phyloP scores from a whole-genome alignment of 2,329 filamentous ascomycete genomes.

The Microdochium trichocladiopsis region DNA sequence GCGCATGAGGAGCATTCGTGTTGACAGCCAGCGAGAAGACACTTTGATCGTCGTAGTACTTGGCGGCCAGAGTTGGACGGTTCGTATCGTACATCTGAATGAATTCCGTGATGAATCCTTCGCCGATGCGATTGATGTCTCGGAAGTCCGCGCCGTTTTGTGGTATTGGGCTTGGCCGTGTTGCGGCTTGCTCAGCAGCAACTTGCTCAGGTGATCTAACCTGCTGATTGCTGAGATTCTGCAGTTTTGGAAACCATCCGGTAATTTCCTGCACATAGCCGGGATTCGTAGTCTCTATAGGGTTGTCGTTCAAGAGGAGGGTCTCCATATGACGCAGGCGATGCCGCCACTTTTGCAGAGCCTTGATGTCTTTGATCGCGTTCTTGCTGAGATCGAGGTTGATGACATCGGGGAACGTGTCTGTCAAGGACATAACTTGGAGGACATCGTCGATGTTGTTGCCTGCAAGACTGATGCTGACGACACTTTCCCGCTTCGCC shows the following conservation, averaged over 20 bases:
- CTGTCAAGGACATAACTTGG: constrained; percentile 67
- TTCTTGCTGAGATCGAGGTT: constrained; percentile 89
- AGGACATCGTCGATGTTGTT: constrained; percentile 71
- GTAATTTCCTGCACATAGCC: constrained; percentile 62
- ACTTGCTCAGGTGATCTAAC: constrained; percentile 69
- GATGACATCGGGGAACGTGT: constrained; percentile 76
- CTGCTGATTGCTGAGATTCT: constrained; percentile 66
- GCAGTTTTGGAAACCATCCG: constrained; percentile 77
- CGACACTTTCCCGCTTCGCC: constrained; percentile 70
- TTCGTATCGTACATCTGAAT: constrained; percentile 69
- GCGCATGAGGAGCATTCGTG: constrained; percentile 45
- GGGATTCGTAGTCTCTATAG: constrained; percentile 54
- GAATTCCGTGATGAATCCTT: constrained; percentile 69
- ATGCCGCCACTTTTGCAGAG: constrained; percentile 68
- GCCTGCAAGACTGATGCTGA: constrained; percentile 73
- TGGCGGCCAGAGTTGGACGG: constrained; percentile 51
- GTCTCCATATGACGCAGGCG: constrained; percentile 76
- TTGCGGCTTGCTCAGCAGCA: constrained; percentile 41
- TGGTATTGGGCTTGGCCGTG: constrained; percentile 51
- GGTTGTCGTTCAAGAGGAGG: constrained; percentile 71
- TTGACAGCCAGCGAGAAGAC: constrained; percentile 73
- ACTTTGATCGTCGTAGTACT: constrained; percentile 70
- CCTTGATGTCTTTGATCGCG: constrained; percentile 60
- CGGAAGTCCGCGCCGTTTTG: constrained; percentile 61
- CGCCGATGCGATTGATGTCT: constrained; percentile 67